These are phyloP conservation scores for Arthrobotrys musiformis DNA, from an alignment of 2,329 filamentous ascomycete genomes.

Conservation along the genomic window DNA sequence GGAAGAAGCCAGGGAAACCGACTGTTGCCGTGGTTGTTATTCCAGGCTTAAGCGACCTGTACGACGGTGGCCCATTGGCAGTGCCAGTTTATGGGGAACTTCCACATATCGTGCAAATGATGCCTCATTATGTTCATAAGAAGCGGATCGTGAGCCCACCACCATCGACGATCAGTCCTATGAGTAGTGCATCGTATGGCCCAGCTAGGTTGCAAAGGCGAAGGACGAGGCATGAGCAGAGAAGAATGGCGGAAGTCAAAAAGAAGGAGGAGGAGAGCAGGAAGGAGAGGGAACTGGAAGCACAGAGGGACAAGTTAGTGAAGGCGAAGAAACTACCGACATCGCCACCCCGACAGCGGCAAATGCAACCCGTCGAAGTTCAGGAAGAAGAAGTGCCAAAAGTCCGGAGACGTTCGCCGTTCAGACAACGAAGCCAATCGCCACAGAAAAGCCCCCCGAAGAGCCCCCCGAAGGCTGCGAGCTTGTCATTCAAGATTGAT, in stretches of 20 bases:
- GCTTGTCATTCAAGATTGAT: slow-evolving; percentile 45
- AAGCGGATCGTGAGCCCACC: slow-evolving; percentile 49
- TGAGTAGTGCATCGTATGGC: slow-evolving; percentile 55
- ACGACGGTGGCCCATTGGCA: slow-evolving; percentile 44
- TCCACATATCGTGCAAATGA: slow-evolving; percentile 52
- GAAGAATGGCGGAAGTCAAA: slow-evolving; percentile 26
- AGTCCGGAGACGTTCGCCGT: slow-evolving; percentile 45
- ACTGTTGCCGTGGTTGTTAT: slow-evolving; percentile 51
- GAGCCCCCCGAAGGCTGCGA: slow-evolving; percentile 34
- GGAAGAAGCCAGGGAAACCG: slow-evolving; percentile 47
- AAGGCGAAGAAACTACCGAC: slow-evolving; percentile 29
- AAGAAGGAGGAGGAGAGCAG: slow-evolving; percentile 20
- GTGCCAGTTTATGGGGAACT: slow-evolving; percentile 51
- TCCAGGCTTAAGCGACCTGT: slow-evolving; percentile 46
- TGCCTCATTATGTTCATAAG: slow-evolving; percentile 52
- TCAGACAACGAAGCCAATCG: slow-evolving; percentile 40
- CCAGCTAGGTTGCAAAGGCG: slow-evolving; percentile 39
- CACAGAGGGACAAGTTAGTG: slow-evolving; percentile 6
- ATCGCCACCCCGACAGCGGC: background rate
- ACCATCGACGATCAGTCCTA: slow-evolving; percentile 53
- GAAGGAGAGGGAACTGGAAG: slow-evolving; percentile 6
- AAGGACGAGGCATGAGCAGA: slow-evolving; percentile 42
- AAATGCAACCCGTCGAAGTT: slow-evolving; percentile 43
- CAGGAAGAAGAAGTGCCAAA: slow-evolving; percentile 54
- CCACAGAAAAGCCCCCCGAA: slow-evolving; percentile 36